Base-by-base conservation (phyloP, 164 flowering plant species). In the Buxus sempervirens region DNA sequence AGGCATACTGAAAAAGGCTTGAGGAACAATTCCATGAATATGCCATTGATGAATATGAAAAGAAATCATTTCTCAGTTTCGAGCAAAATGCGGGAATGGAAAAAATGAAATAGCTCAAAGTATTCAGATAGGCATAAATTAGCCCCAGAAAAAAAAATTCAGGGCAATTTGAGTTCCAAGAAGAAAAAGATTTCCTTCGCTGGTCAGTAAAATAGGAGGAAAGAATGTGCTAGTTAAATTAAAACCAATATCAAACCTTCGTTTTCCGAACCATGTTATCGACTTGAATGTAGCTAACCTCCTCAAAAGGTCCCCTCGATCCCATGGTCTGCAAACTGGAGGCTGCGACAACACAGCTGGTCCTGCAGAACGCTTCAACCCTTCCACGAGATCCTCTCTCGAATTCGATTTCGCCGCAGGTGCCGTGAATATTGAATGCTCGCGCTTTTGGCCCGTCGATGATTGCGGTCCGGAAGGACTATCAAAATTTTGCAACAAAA, bases 181-280 rank as follows among this genome's bases (percentile, higher is more conserved):
- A 7, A 32, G n/a, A 32, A 32, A 32, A 3, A 32, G 3, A 3
- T 32, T 32, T 32, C 38, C 38, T 32, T 32, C 7, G 38, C 7
- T 32, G 5, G 7, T 3, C 38, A 45, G 12, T 15, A 45, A 45
- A 45, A 45, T 45, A 10, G 1, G 5, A 10, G 1, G 5, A n/a
- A 45, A 61, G 5, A 2, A 8, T 25, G 10, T n/a, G n/a, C n/a
- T n/a, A n/a, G n/a, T n/a, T n/a, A n/a, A n/a, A n/a, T n/a, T n/a
- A n/a, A n/a, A n/a, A n/a, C n/a, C n/a, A n/a, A n/a, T 26, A 9
- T 21, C 64, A 38, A 73, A 94, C 98, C 98, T 91, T 84, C 24
- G 97, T 79, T 90, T 95, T 28, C 88, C 98, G 69, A 95, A 91
- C 98, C 98, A 95, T 20, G 91, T 85, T 90, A 90, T 95, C 49